A percentile compares a stretch with the other conserved stretches of the same genome.
These are phyloP conservation scores for Dictyostelium citrinum DNA, from an alignment of 78 protist species.

Conservation along the genomic window DNA sequence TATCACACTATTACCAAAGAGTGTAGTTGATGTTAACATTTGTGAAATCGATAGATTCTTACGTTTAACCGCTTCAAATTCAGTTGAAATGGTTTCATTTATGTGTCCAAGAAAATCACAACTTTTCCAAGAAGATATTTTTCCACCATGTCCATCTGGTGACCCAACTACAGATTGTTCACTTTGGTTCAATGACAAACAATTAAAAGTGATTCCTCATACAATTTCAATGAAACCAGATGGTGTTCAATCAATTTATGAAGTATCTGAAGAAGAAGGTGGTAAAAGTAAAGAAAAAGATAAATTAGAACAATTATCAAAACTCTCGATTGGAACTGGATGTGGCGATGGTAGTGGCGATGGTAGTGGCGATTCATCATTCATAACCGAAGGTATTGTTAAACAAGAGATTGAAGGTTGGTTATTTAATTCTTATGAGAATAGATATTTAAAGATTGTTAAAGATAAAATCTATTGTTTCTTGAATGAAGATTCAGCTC, in stretches of 20 bases:
- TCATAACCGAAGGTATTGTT: conserved; percentile 22
- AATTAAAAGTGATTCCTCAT: conserved; percentile 23
- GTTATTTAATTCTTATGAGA: conserved; percentile 60
- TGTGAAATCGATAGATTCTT: conserved; percentile 90
- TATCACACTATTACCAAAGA: conserved; percentile 89
- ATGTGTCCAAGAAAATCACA: conserved; percentile 93
- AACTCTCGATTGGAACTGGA: background rate
- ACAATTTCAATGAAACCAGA: conserved; percentile 66
- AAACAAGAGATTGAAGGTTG: conserved; percentile 76
- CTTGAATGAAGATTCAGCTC: conserved; percentile 71
- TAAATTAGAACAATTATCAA: conserved; percentile 44
- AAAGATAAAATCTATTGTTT: conserved; percentile 61
- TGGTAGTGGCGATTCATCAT: background rate
- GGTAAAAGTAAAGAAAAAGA: conserved; percentile 76
- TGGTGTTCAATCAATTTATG: conserved; percentile 50
- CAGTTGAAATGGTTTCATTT: conserved; percentile 89
- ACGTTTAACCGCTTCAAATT: conserved; percentile 59
- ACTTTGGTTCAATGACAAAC: background rate
- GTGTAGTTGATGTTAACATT: conserved; percentile 58
- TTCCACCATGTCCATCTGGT: conserved; percentile 86
- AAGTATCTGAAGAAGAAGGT: conserved; percentile 72
- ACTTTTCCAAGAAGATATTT: conserved; percentile 93
- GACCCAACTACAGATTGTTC: conserved; percentile 64
- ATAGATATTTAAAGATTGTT: conserved; percentile 36
- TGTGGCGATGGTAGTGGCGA: background rate